These are phyloP conservation scores for Gastrolobium villosum DNA, from an alignment of 306 rosid genomes.

Conservation along the genomic window DNA sequence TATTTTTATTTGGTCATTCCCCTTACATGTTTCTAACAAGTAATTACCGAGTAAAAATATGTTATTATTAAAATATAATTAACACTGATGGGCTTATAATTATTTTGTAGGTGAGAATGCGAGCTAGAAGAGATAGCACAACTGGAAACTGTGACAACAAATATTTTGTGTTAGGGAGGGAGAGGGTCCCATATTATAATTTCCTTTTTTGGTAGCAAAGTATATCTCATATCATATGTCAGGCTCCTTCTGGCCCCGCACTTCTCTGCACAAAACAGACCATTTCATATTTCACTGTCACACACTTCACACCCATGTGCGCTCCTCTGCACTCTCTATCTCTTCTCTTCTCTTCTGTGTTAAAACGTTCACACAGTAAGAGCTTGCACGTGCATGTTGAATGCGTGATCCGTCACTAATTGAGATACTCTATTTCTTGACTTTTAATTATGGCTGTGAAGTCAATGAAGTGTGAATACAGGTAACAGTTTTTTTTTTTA, in stretches of 20 bases:
- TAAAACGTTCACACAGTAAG: background rate
- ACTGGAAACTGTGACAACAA: background rate
- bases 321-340: slow-evolving; percentile 2
- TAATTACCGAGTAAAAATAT: no score
- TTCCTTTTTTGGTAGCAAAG: background rate
- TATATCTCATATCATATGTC: slow-evolving; percentile 7
- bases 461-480: no score
- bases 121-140: background rate
- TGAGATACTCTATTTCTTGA: background rate
- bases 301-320: slow-evolving; percentile 56
- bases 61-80: no score
- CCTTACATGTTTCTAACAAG: no score
- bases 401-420: background rate
- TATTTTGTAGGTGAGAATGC: no score
- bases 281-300: slow-evolving; percentile 34
- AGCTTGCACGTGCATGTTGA: slow-evolving; percentile 49
- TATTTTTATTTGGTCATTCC: no score
- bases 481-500: no score
- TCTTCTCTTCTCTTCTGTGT: slow-evolving; percentile 20
- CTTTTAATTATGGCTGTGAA: background rate
- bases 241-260: slow-evolving; percentile 19
- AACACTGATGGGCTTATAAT: no score
- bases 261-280: background rate
- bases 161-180: background rate
- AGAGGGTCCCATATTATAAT: background rate